phyloP scores from a whole-genome alignment of 176 grass and related monocot genomes.

The Paspalum vaginatum region DNA sequence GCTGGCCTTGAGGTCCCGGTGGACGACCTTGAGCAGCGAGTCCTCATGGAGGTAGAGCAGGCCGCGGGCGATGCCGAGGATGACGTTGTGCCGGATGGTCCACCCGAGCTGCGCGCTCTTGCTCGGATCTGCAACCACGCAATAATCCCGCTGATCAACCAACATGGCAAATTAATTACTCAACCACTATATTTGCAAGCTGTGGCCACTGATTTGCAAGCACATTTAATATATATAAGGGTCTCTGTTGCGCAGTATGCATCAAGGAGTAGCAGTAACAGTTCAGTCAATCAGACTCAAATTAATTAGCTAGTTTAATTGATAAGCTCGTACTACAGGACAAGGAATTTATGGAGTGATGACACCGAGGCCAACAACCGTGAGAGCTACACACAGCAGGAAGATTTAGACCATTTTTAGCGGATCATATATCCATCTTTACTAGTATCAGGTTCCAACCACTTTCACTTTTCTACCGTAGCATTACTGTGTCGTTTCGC shows the following conservation, averaged over 20 bases:
- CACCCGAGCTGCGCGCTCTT: conserved; percentile 66
- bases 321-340: background rate
- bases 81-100: conserved; percentile 62
- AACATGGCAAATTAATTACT: background rate
- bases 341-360: conserved; percentile 28
- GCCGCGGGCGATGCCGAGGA: conserved; percentile 71
- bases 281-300: background rate
- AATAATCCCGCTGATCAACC: background rate
- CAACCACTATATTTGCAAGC: background rate
- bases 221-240: too few relatives aligned
- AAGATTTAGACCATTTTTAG: too few relatives aligned
- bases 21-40: conserved; percentile 75
- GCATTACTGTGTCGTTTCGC: too few relatives aligned
- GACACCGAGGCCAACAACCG: conserved; percentile 18
- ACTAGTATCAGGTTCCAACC: too few relatives aligned
- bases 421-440: too few relatives aligned
- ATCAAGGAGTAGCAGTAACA: background rate
- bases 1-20: conserved; percentile 90
- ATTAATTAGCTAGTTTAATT: background rate
- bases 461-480: too few relatives aligned
- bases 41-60: conserved; percentile 93
- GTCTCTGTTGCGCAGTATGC: conserved; percentile 16
- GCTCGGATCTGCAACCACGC: conserved; percentile 34
- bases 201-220: too few relatives aligned
- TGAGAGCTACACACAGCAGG: background rate